phyloP scores from a whole-genome alignment of 257 asterid species.

The Ilex aquifolium region DNA sequence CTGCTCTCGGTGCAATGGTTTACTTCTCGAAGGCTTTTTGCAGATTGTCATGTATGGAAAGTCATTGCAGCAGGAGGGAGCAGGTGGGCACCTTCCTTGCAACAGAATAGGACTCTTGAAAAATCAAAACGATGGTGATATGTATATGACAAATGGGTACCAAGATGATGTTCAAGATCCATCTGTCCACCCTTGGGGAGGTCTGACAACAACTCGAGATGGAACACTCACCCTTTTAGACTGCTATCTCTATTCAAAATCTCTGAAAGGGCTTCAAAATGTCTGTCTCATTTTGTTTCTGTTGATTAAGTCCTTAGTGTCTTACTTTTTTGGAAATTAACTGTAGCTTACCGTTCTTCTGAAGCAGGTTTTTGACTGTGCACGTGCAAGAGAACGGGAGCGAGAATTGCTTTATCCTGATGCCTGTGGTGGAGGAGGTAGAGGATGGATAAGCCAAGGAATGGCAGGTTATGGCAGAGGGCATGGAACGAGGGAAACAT shows the following conservation, averaged over 20 bases:
- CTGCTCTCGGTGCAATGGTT: constrained; percentile 96
- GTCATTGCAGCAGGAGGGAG: constrained; percentile 74
- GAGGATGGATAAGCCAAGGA: constrained; percentile 99
- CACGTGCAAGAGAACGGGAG: constrained; percentile 92
- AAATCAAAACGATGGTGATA: constrained; percentile 35
- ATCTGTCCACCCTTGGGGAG: constrained; percentile 97
- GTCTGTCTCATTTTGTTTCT: constrained; percentile 33
- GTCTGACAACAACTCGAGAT: constrained; percentile 72
- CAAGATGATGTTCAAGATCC: constrained; percentile 79
- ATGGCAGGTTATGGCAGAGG: constrained; percentile 73
- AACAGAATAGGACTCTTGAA: constrained; percentile 30
- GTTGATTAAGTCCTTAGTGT: neutral
- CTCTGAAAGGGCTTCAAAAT: constrained; percentile 79
- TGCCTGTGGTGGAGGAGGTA: constrained; percentile 98
- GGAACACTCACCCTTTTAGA: constrained; percentile 86
- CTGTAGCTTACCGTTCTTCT: constrained; percentile 16
- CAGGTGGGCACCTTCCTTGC: constrained; percentile 27
- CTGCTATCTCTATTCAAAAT: constrained; percentile 68
- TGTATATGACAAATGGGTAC: constrained; percentile 37
- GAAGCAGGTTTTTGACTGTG: constrained; percentile 89
- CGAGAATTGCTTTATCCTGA: constrained; percentile 94
- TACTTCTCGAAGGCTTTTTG: constrained; percentile 84
- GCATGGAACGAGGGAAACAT: constrained; percentile 91
- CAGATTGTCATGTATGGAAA: constrained; percentile 92
- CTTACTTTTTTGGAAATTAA: constrained; percentile 5